Conservation (phyloP, 305 asterid genomes). For the Fraxinus ornus region DNA sequence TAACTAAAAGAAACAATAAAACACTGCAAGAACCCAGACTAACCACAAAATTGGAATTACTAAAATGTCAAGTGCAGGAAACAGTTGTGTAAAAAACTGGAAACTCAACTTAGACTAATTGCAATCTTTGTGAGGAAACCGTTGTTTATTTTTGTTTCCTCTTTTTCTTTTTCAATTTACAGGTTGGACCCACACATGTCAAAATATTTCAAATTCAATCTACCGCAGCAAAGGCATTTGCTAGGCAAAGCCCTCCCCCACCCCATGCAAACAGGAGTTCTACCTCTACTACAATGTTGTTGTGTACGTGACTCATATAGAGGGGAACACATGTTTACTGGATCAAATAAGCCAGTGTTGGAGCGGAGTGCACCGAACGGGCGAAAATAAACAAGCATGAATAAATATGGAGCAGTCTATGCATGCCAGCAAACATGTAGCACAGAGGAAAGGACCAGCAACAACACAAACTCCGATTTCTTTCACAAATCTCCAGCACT, state of each 20-base stretch:
- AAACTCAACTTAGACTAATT: not conserved
- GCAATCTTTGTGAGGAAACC: not conserved
- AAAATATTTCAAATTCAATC: not conserved
- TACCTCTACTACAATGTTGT: not conserved
- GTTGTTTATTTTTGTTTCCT: not conserved
- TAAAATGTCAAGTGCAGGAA: not conserved
- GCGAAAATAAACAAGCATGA: not conserved
- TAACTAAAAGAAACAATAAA: not conserved
- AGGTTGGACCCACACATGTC: not conserved
- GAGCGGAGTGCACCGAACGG: not conserved
- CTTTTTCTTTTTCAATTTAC: not conserved
- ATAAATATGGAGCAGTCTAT: not conserved
- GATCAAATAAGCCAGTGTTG: not conserved
- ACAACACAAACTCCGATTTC: not conserved
- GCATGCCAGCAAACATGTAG: not conserved
- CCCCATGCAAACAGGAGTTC: not conserved
- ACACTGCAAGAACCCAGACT: slow-evolving; percentile 5
- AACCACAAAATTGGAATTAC: not conserved
- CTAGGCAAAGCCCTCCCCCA: not conserved
- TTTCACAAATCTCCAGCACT: not conserved
- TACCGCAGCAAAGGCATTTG: not conserved
- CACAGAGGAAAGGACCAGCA: not conserved
- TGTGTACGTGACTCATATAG: not conserved
- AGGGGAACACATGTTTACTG: not conserved
- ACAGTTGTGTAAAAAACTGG: not conserved